phyloP scores from a whole-genome alignment of 2,329 filamentous ascomycete genomes.

The Alternaria ethzedia region DNA sequence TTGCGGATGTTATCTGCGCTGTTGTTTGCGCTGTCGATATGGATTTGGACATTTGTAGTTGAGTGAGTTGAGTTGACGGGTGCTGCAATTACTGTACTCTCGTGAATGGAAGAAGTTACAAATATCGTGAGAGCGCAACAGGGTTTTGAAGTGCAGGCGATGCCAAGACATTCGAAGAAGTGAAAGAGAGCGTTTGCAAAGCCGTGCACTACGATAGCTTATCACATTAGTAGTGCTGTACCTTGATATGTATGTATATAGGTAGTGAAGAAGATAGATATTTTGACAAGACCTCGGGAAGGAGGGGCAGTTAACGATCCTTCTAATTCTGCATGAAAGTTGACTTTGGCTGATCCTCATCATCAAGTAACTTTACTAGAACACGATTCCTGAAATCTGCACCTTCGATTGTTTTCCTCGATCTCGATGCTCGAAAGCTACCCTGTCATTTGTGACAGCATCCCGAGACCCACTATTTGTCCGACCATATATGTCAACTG shows the following conservation, averaged over 20 bases:
- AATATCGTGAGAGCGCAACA: background rate
- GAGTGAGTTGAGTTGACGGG: background rate
- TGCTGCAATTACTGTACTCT: background rate
- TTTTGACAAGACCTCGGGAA: background rate
- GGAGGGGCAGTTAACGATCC: background rate
- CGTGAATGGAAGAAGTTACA: background rate
- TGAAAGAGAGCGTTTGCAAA: background rate
- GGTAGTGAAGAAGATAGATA: background rate
- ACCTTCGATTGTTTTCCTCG: background rate
- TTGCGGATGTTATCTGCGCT: background rate
- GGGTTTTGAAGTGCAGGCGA: background rate
- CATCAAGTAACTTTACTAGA: background rate
- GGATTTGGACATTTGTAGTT: background rate
- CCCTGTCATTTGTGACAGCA: background rate
- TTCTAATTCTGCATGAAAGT: background rate
- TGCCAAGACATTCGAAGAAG: background rate
- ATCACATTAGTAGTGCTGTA: background rate
- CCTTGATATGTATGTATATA: background rate
- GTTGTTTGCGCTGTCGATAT: background rate
- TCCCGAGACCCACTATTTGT: rapidly evolving
- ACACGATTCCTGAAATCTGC: background rate
- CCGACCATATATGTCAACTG: background rate
- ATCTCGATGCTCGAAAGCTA: background rate
- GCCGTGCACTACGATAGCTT: background rate
- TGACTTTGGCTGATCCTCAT: background rate